Conservation (phyloP, 169 alveolate genomes). For the Cyclospora cayetanensis region DNA sequence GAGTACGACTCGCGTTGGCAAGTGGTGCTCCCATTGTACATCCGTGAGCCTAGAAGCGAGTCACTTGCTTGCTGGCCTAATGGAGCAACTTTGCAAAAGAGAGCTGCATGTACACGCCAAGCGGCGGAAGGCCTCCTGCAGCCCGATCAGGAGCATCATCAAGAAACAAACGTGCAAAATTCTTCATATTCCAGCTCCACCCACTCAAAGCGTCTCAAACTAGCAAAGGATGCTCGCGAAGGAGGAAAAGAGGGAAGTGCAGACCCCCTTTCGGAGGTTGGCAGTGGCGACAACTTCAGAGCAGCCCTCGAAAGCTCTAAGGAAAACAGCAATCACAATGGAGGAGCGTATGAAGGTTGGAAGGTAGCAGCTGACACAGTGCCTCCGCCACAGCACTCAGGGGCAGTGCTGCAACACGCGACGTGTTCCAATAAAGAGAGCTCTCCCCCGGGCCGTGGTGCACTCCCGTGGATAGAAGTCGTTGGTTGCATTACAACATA, state of each 20-base stretch:
- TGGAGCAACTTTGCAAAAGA: no score
- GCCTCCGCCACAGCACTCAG: not conserved
- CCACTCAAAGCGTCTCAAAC: no score
- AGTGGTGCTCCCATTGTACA: not conserved
- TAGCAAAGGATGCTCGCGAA: no score
- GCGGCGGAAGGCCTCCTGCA: no score
- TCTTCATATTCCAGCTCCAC: no score
- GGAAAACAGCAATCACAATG: not conserved
- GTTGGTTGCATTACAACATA: not conserved
- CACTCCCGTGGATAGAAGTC: not conserved
- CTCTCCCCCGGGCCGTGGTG: not conserved
- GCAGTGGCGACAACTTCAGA: not conserved
- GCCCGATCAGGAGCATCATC: no score
- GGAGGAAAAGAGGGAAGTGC: no score
- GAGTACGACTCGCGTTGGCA: not conserved
- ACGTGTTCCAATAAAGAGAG: not conserved
- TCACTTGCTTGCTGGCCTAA: not conserved
- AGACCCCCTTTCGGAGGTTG: no score
- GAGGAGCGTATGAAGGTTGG: not conserved
- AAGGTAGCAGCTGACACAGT: no score
- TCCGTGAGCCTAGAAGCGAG: not conserved
- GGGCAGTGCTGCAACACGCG: not conserved
- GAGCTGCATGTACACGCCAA: no score
- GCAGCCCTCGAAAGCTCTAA: not conserved
- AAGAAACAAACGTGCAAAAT: no score